Evolutionary conservation across 345 rosid genomes (phyloP), one percentile per base, ranked within the genome.

Genomic region (Hevea brasiliensis): DNA sequence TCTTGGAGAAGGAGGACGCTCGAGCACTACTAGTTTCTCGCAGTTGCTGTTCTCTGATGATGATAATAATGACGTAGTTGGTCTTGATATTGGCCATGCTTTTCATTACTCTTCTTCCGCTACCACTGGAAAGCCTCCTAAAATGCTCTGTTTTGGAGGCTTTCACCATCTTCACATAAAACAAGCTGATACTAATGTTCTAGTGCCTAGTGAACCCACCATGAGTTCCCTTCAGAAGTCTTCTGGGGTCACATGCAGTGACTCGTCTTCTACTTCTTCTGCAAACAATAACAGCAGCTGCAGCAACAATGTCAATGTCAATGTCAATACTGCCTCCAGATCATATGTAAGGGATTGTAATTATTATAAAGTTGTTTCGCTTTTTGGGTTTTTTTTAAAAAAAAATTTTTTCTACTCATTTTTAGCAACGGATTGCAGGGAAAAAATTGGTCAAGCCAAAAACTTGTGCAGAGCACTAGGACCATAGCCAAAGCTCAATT

Each of bases 131-230:
- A 88, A 77, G 61, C 74, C 82, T 29, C 85, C 95, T 45, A 83
- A 68, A 84, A 93, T 93, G 97, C 93, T 93, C 29, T 89, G 91
- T 73, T 93, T 93, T 63, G 93, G 91, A 11, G 85, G 84, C 26
- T 58, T 64, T 48, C 14, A 27, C 27, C 4, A 59, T 26, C 18
- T 12, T 1, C 55, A 50, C 14, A n/a, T 12, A 59, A 59, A 27
- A 1, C 14, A 12, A 10, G 40, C 61, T 45, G 87, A 74, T 64
- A 78, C 61, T 71, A 78, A 61, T n/a, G 59, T 70, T 1, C 35
- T 84, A 18, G 4, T 80, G 68, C 71, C 62, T 59, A 24, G 70
- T 21, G 76, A 85, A 60, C 71, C 82, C 17, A 58, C 66, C 13
- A 45, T 29, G 66, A 48, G 67, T 27, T 54, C 76, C 15, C 57